Evolutionary conservation across 345 rosid genomes (phyloP).

Genomic region (Toxicodendron radicans): DNA sequence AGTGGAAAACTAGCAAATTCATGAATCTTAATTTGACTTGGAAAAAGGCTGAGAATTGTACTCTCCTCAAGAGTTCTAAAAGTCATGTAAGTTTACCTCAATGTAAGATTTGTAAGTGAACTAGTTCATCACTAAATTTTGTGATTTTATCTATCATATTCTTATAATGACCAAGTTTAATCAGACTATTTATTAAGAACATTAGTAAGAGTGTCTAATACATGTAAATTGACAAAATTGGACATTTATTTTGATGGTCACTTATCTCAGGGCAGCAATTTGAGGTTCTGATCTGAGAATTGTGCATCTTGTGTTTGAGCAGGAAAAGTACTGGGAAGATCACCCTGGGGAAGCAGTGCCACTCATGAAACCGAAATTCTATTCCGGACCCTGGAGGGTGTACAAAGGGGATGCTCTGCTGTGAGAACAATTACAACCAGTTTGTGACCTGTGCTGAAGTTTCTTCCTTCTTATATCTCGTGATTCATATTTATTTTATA

Average conservation of each 20-base stretch:
- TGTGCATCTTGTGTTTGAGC: conserved; percentile 28
- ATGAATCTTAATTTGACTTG: no score
- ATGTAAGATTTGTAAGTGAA: no score
- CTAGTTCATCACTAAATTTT: no score
- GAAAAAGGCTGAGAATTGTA: no score
- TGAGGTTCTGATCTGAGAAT: conserved; percentile 11
- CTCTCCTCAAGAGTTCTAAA: no score
- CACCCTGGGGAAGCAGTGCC: conserved; percentile 87
- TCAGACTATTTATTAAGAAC: no score
- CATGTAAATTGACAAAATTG: neutral
- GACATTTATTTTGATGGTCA: neutral
- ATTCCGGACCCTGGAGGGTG: conserved; percentile 84
- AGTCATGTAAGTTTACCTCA: no score
- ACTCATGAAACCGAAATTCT: conserved; percentile 72
- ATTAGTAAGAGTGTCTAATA: neutral
- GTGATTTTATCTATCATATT: no score
- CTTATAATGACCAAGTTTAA: no score
- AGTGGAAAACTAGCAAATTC: no score
- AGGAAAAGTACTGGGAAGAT: conserved; percentile 96
- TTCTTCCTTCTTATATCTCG: neutral
- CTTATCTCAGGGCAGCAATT: neutral
- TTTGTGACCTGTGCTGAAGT: conserved; percentile 9
- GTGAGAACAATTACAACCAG: conserved; percentile 25
- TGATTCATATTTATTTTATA: neutral
- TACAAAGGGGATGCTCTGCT: conserved; percentile 57